Conservation (phyloP, 768 basidiomycete genomes). For the Porpolomopsis calyptriformis region DNA sequence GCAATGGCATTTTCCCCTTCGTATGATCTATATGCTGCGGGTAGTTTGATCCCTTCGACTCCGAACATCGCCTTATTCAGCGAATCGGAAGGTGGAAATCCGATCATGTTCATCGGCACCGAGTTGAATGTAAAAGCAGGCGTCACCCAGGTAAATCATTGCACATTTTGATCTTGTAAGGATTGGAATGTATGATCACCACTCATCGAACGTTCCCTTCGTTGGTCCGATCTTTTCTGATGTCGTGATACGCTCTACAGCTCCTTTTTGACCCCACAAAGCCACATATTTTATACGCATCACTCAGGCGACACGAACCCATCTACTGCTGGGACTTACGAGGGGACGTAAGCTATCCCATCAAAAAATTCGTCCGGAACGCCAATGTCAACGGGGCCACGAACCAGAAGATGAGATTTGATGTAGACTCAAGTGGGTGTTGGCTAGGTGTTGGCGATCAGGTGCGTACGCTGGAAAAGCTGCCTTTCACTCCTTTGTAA, state of each 20-base stretch:
- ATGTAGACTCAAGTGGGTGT: constrained; percentile 57
- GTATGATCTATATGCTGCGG: constrained; percentile 68
- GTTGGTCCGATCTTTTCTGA: constrained; percentile 7
- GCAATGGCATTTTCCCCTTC: constrained; percentile 65
- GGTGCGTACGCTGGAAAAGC: constrained; percentile 29
- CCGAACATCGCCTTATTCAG: constrained; percentile 58
- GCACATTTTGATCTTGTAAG: neutral
- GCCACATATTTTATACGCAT: constrained; percentile 67
- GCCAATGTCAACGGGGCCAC: constrained; percentile 23
- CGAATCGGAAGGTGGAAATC: constrained; percentile 42
- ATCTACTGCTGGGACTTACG: constrained; percentile 79
- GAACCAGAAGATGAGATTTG: constrained; percentile 75
- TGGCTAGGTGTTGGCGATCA: constrained; percentile 59
- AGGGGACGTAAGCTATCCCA: constrained; percentile 34
- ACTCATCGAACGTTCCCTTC: too few relatives aligned
- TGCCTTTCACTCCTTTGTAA: neutral
- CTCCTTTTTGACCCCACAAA: constrained; percentile 65
- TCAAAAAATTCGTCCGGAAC: constrained; percentile 25
- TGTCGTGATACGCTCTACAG: constrained; percentile 25
- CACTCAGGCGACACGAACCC: constrained; percentile 54
- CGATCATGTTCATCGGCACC: constrained; percentile 56
- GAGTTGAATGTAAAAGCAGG: constrained; percentile 28
- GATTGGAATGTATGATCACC: too few relatives aligned
- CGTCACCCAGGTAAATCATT: constrained; percentile 45
- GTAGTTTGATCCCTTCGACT: constrained; percentile 45